Conservation (phyloP, 108 stramenopile genomes). For the Nannochloropsis salina region DNA sequence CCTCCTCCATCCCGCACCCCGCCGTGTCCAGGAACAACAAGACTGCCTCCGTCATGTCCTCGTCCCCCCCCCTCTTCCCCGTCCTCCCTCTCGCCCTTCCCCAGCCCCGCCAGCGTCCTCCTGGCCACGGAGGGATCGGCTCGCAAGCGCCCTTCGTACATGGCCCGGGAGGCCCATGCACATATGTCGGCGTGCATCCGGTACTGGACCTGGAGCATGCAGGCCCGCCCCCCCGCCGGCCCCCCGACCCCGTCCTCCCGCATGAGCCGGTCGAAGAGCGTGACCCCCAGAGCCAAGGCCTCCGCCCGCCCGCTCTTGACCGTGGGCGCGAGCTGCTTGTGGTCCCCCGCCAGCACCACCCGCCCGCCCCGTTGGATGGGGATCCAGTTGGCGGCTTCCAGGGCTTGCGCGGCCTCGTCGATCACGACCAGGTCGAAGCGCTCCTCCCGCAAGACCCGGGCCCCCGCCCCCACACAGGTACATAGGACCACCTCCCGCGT, state of each 20-base stretch:
- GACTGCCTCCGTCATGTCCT: conserved; percentile 45
- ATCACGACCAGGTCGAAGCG: conserved; percentile 95
- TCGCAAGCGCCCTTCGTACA: conserved; percentile 68
- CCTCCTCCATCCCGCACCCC: conserved; percentile 82
- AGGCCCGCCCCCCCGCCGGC: conserved; percentile 46
- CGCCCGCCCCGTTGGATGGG: conserved; percentile 69
- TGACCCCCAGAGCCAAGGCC: conserved; percentile 63
- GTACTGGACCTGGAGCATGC: conserved; percentile 88
- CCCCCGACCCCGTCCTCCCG: conserved; percentile 50
- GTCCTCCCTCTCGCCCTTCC: background rate
- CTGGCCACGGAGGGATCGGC: conserved; percentile 1
- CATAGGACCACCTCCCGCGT: conserved; percentile 56
- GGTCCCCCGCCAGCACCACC: conserved; percentile 87
- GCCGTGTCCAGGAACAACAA: conserved; percentile 85
- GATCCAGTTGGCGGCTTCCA: conserved; percentile 93
- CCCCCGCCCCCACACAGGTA: conserved; percentile 53
- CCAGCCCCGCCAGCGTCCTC: conserved; percentile 43
- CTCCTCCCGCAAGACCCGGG: conserved; percentile 23
- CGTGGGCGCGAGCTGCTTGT: conserved; percentile 94
- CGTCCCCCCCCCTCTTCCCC: background rate
- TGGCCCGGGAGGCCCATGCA: conserved; percentile 80
- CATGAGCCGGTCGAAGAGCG: conserved; percentile 92
- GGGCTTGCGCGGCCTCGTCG: conserved; percentile 95
- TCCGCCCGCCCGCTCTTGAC: conserved; percentile 63
- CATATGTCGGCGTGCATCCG: conserved; percentile 88